These are phyloP conservation scores for Kwoniella dejecticola DNA, from an alignment of 768 basidiomycete genomes.

Conservation along the genomic window DNA sequence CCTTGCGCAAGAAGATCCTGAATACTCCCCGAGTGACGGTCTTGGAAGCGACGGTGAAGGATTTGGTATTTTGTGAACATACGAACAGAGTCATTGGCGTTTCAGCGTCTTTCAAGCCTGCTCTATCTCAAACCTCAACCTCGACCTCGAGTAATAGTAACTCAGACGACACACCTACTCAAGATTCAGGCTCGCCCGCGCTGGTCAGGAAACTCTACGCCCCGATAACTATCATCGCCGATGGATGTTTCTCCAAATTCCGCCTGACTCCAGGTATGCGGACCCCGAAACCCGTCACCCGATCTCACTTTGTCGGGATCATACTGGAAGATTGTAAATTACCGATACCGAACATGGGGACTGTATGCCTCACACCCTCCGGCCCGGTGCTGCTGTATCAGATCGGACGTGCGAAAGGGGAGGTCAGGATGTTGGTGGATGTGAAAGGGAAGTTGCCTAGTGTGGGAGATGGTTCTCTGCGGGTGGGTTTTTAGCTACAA, in stretches of 20 bases:
- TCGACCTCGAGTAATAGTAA: constrained; percentile 26
- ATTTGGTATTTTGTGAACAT: constrained; percentile 63
- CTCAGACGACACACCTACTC: constrained; percentile 3
- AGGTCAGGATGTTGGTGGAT: constrained; percentile 92
- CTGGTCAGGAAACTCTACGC: constrained; percentile 64
- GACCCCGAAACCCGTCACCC: constrained; percentile 57
- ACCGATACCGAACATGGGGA: constrained; percentile 61
- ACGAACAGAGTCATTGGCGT: constrained; percentile 59
- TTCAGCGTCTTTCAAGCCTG: constrained; percentile 40
- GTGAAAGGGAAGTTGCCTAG: constrained; percentile 79
- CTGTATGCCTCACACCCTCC: constrained; percentile 76
- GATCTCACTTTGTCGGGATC: constrained; percentile 80
- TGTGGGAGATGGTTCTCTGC: constrained; percentile 63
- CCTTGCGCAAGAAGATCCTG: constrained; percentile 72
- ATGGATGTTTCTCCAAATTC: constrained; percentile 96
- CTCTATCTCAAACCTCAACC: background rate
- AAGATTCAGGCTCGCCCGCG: too few species aligned
- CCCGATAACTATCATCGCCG: constrained; percentile 81
- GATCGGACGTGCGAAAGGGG: constrained; percentile 68
- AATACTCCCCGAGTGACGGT: constrained; percentile 42
- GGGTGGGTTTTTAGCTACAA: too few species aligned
- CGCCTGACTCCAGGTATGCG: constrained; percentile 55
- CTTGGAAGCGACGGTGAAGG: constrained; percentile 52
- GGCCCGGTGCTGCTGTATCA: constrained; percentile 94
- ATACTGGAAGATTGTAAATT: constrained; percentile 72